Base-by-base conservation (phyloP, 208 protist species). In the Crithidia bombi region DNA sequence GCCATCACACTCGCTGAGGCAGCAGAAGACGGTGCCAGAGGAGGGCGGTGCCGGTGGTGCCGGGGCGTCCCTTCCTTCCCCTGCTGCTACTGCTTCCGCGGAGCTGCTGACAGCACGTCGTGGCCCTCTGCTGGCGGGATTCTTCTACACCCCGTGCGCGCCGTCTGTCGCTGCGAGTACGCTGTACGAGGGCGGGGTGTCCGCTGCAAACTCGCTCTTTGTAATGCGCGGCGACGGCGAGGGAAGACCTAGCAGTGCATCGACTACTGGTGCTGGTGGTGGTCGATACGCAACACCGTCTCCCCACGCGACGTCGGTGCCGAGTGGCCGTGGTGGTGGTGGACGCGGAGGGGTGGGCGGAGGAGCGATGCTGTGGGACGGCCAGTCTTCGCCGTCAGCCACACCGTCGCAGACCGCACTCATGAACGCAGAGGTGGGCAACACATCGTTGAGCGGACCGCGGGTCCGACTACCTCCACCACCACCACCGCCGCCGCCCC, bases 131-230 rank as follows among this genome's bases (percentile, higher is more conserved):
- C 23, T 67, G 36, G 15, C 28, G 0, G 71, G 71, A 0, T 71
- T 71, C n/a, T 70, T 77, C 33, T 67, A 71, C 41, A 33, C 59
- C 3, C 56, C 56, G 0, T 77, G 44, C 71, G 55, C 71, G 35
- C 26, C 15, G 6, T 25, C 71, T 0, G 57, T 50, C 1, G 64
- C 71, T 3, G 46, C 38, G 5, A 26, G 5, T 2, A 49, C 57
- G 32, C 5, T 30, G 6, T 62, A 35, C 26, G 56, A 49, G 15
- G 36, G 39, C 38, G 21, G 33, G 7, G 47, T 35, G 23, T 3
- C 2, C 5, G 59, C 30, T 17, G 17, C 17, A 6, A 19, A 23
- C 41, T 36, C 32, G n/a, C 28, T 36, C 28, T 38, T 30, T 14
- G 50, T 21, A 23, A 56, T 30, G 2, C 21, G 46, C 4, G 46